These are phyloP conservation scores for Biscutella laevigata DNA, from an alignment of 441 rosid species.

Conservation along the genomic window DNA sequence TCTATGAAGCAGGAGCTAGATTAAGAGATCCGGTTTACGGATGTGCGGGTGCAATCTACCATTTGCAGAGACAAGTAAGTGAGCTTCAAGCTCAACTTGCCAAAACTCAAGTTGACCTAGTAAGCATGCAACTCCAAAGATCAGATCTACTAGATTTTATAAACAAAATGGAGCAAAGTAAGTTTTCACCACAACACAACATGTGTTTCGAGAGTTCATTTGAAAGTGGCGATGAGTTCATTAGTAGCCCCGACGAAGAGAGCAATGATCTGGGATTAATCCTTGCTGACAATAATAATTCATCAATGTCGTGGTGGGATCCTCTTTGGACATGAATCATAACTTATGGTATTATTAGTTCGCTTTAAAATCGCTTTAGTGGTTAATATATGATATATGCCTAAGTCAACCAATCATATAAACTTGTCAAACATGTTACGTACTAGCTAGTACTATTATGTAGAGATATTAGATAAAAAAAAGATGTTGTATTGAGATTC, in stretches of 20 bases:
- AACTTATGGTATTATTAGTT: conserved; percentile 23
- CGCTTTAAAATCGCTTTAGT: conserved; percentile 28
- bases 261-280: conserved; percentile 41
- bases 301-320: conserved; percentile 47
- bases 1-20: conserved; percentile 62
- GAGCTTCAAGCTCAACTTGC: conserved; percentile 69
- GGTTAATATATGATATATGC: conserved; percentile 23
- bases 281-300: conserved; percentile 37
- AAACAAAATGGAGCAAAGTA: conserved; percentile 33
- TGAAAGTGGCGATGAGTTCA: conserved; percentile 35
- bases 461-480: conserved; percentile 10
- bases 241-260: conserved; percentile 33
- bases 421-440: conserved; percentile 18
- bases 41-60: conserved; percentile 64
- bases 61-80: conserved; percentile 55
- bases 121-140: conserved; percentile 49
- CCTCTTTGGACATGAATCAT: conserved; percentile 61
- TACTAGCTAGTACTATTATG: conserved; percentile 10
- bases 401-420: not conserved
- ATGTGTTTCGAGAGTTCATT: conserved; percentile 27
- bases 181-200: conserved; percentile 6
- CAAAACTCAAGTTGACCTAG: conserved; percentile 52
- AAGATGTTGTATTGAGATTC: conserved; percentile 21
- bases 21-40: conserved; percentile 68
- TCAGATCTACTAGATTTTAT: conserved; percentile 42